Base-by-base conservation (phyloP, 345 rosid genomes). In the Geranium brycei region DNA sequence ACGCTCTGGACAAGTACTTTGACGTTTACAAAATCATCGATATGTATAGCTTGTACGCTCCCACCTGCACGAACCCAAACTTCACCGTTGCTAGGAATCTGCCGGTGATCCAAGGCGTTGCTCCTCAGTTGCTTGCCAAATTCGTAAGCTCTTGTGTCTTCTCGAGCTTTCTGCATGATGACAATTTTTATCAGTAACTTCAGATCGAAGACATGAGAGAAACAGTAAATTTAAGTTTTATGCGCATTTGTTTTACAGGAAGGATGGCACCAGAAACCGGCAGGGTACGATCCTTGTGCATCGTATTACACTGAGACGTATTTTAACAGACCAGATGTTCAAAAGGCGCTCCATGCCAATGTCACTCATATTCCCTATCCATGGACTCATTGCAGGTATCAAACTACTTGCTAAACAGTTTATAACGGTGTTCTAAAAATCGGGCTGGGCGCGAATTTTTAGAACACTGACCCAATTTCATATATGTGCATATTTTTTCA, bases 371-470 rank as follows among this genome's bases (percentile, higher is more conserved):
- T 86, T 59, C 62, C 91, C 1, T 84, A 87, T 71, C 80, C 85
- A 58, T 91, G 95, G 95, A 75, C 84, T 58, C 92, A 77, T 28
- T 91, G 97, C 95, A 89, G 85, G 93, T 85, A 70, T 17, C 31
- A 58, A 61, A 28, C 15, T 31, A 47, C 53, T 31, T 4, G 5
- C 10, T 17, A 4, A 2, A 47, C 19, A 19, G 3, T 3, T 19
- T 19, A 7, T 32, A 12, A 23, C 62, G 28, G 28, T 23, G 28
- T 23, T 23, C 28, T 23, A 23, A 23, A 23, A 23, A 23, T 23
- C 28, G 28, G 28, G 28, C 28, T 23, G 28, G 28, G 28, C 28
- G 28, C 1, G 28, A 23, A 23, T 23, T 23, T 23, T 23, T 23
- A 23, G 28, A 23, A 23, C 28, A 23, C 28, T 23, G 28, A 23